Conservation (phyloP, 352 stramenopile genomes). For the Hyaloperonospora arabidopsidis region DNA sequence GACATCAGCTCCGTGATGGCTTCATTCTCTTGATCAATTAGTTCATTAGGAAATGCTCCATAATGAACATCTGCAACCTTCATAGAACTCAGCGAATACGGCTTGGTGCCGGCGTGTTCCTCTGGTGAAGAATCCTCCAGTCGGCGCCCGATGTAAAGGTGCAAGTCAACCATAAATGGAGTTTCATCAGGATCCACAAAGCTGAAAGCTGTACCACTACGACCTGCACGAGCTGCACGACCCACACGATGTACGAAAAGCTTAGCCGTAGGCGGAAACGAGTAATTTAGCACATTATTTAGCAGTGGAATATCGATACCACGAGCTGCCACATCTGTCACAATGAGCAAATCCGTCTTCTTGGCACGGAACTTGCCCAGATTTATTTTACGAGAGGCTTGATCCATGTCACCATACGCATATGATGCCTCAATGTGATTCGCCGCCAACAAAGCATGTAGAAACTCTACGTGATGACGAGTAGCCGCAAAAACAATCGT, state of each 20-base stretch:
- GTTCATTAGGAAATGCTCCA: constrained; percentile 92
- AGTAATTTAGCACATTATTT: constrained; percentile 96
- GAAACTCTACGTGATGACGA: constrained; percentile 96
- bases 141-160: constrained; percentile 91
- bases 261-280: constrained; percentile 91
- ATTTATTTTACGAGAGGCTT: constrained; percentile 85
- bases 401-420: constrained; percentile 93
- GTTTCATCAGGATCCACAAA: constrained; percentile 97
- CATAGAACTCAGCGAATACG: constrained; percentile 92
- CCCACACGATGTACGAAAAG: constrained; percentile 94
- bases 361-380: constrained; percentile 87
- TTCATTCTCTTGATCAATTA: constrained; percentile 95
- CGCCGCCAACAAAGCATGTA: constrained; percentile 89
- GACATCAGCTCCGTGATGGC: constrained; percentile 88
- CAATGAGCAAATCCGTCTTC: constrained; percentile 87
- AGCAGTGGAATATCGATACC: constrained; percentile 94
- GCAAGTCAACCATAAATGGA: constrained; percentile 97
- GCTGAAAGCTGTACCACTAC: constrained; percentile 92
- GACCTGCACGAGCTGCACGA: constrained; percentile 91
- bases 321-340: constrained; percentile 91
- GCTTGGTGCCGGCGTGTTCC: constrained; percentile 27
- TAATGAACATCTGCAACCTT: constrained; percentile 96
- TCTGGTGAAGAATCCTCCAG: constrained; percentile 66
- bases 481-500: constrained; percentile 98
- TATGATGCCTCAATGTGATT: constrained; percentile 81